Conservation (phyloP, 1,139 yeast genomes). For the Eremothecium sinecaudum region DNA sequence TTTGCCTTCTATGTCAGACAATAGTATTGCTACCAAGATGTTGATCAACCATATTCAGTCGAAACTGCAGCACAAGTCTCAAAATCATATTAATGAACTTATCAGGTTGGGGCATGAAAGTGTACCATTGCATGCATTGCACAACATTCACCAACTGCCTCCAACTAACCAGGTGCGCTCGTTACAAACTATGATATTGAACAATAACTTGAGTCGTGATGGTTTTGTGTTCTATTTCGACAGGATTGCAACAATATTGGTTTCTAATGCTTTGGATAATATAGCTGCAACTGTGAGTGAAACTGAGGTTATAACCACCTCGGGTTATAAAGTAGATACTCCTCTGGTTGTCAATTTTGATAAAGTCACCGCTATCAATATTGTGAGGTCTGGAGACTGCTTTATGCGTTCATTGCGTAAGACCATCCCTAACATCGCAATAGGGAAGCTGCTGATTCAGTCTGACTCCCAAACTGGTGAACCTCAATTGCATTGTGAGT, state of each 20-base stretch:
- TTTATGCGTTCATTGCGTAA: slow-evolving; percentile 69
- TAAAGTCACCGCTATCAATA: slow-evolving; percentile 60
- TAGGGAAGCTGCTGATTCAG: slow-evolving; percentile 81
- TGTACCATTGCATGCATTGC: slow-evolving; percentile 14
- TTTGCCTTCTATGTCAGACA: slow-evolving; percentile 83
- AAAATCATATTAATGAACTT: slow-evolving; percentile 45
- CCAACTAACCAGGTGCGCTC: slow-evolving; percentile 61
- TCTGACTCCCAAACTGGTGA: slow-evolving; percentile 86
- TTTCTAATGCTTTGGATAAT: slow-evolving; percentile 56
- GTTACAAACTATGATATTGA: slow-evolving; percentile 60
- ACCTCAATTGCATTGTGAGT: slow-evolving; percentile 77
- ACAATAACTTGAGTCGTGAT: slow-evolving; percentile 47
- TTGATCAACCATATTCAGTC: slow-evolving; percentile 71
- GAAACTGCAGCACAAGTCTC: slow-evolving; percentile 57
- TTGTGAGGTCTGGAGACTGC: slow-evolving; percentile 89
- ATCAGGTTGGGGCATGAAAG: slow-evolving; percentile 26
- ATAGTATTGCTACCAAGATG: slow-evolving; percentile 66
- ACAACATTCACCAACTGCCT: slow-evolving; percentile 35
- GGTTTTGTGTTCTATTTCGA: slow-evolving; percentile 84
- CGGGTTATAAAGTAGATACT: slow-evolving; percentile 35
- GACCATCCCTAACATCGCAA: slow-evolving; percentile 64
- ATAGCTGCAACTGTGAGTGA: slow-evolving; percentile 25
- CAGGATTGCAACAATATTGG: slow-evolving; percentile 60
- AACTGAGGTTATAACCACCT: slow-evolving; percentile 38
- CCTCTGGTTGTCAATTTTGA: slow-evolving; percentile 34